Conservation (phyloP, 2,329 filamentous ascomycete genomes). For the Neocatenulostroma microsporum region DNA sequence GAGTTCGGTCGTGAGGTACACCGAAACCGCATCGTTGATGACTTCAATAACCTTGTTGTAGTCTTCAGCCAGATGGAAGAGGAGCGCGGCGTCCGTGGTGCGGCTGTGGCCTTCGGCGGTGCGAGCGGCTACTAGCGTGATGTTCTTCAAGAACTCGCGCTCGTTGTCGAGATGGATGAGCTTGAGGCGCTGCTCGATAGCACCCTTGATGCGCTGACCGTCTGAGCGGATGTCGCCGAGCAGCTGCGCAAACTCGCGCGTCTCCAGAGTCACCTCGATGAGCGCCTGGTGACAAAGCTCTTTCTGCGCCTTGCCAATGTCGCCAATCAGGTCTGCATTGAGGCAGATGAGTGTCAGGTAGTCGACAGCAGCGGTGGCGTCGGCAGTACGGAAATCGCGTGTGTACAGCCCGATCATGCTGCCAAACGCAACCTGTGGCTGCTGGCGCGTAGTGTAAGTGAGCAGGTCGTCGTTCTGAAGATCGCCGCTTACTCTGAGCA, state of each 20-base stretch:
- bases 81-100: constrained; percentile 83
- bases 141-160: constrained; percentile 79
- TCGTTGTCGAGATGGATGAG: constrained; percentile 75
- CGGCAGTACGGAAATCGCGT: constrained; percentile 83
- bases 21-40: constrained; percentile 80
- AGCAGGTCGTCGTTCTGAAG: constrained; percentile 61
- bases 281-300: constrained; percentile 85
- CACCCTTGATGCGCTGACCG: constrained; percentile 74
- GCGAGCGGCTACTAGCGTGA: constrained; percentile 84
- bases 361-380: constrained; percentile 83
- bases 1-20: constrained; percentile 78
- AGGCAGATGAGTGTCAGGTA: constrained; percentile 88
- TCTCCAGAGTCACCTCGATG: constrained; percentile 91
- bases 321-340: constrained; percentile 71
- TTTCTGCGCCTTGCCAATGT: constrained; percentile 67
- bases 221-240: constrained; percentile 86
- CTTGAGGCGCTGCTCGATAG: constrained; percentile 75
- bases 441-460: constrained; percentile 58
- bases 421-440: constrained; percentile 86
- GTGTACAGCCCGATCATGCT: constrained; percentile 94
- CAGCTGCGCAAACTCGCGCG: constrained; percentile 86
- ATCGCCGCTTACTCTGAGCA: constrained; percentile 80
- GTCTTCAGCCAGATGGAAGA: constrained; percentile 91
- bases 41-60: constrained; percentile 91
- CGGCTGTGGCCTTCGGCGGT: constrained; percentile 92